Evolutionary conservation across 352 stramenopile species (phyloP), one percentile per base, ranked within the genome.

Genomic region (Pythium apleroticum): DNA sequence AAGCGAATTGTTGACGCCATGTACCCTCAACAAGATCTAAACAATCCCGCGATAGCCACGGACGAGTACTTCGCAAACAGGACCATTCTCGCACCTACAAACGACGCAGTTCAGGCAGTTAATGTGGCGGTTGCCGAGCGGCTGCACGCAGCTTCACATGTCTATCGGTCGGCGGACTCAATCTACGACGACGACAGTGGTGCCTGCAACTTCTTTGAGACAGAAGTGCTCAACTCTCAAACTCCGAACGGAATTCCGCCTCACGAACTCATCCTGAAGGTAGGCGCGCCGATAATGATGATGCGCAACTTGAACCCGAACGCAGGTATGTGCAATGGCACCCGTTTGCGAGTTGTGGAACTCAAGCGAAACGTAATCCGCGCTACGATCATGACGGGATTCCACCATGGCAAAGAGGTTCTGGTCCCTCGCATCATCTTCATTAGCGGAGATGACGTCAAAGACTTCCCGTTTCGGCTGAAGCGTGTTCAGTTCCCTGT

Each of bases 241-340:
- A 75, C 60, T 10, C 37, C 75, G 11, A 73, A 62, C 11, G 71
- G 64, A 2, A 75, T 78, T 2, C 63, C 63, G 3, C 69, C 66
- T 11, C 71, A 78, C 53, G 73, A 66, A n/a, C n/a, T 76, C 11
- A 39, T 28, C 1, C 54, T 81, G 0, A 78, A 76, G 30, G 39
- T 60, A 0, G 59, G 68, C 3, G 39, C 50, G 24, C 66, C 66
- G 0, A 49, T 78, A 1, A 75, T 76, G 66, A 48, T 79, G 52
- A 71, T 79, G 19, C 65, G 66, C 3, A 77, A 76, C 35, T 56
- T 77, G 35, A 78, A 78, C 35, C 27, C 66, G 0, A 37, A 69
- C 27, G 33, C 57, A 15, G 66, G 60, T 2, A 27, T 78, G 0
- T 75, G 68, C 31, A 77, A 74, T 39, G 72, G 60, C 0, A 78